Base-by-base conservation (phyloP, 257 asterid genomes). In the Parsonsia alboflavescens region DNA sequence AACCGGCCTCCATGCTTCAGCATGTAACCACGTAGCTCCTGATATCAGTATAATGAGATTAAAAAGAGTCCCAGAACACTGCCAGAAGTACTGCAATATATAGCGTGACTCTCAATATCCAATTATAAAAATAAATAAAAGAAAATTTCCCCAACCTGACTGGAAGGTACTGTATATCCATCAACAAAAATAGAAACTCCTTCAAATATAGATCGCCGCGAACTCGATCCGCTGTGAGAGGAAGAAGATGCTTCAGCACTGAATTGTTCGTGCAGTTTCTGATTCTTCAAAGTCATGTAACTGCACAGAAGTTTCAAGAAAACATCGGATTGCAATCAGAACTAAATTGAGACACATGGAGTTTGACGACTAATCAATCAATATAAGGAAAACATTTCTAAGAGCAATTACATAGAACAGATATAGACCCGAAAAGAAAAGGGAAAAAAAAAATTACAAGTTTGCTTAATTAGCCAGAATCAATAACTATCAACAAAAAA, bases 161-260 rank as follows among this genome's bases (percentile, higher is more conserved):
- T 90, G 39, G 99, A 89, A 50, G 99, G 99, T 77, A 90, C 84
- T 11, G 99, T 94, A 78, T 92, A 94, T 82, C 99, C 99, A 86
- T 94, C 99, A 49, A 94, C 97, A 84, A 94, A 94, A 74, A 94
- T 92, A 0, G 96, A 88, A 78, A 94, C 95, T 48, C 99, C 93
- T 10, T 74, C 75, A 84, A 94, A 94, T 76, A 92, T 84, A 82
- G 86, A 78, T 49, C 68, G 88, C 79, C 78, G 87, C 33, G 82
- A 80, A 73, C 71, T 73, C 45, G 89, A 71, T 26, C 85, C 93
- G 71, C 86, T 83, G 71, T 65, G 58, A 16, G 58, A 83, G 84
- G 97, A 81, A 82, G 87, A 89, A 54, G 97, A 86, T 68, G 99
- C 97, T 78, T 90, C 97, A 0, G 97, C 93, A 74, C 85, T 87